Evolutionary conservation across 495 filamentous ascomycete species (phyloP).

Genomic region (Lindgomyces ingoldianus): DNA sequence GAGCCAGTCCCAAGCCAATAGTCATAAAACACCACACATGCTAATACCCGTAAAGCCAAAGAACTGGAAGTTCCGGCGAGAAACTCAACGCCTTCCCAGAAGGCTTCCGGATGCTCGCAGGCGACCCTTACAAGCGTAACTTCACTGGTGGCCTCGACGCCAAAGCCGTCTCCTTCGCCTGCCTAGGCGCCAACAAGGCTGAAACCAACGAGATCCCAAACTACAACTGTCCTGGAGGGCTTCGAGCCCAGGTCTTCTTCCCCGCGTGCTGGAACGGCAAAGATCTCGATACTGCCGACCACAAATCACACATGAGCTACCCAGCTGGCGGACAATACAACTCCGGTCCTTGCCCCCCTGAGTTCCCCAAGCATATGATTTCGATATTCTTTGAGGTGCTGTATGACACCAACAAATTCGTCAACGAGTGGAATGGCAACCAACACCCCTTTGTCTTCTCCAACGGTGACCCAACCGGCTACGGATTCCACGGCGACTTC

Average conservation of each 20-base stretch:
- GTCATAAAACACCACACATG: constrained; percentile 29
- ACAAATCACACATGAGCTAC: constrained; percentile 61
- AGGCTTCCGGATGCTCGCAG: constrained; percentile 74
- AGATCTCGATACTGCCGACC: constrained; percentile 51
- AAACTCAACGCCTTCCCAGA: constrained; percentile 66
- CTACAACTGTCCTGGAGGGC: constrained; percentile 60
- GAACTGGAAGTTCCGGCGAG: constrained; percentile 56
- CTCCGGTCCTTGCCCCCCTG: constrained; percentile 52
- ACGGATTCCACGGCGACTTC: constrained; percentile 68
- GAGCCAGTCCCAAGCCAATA: constrained; percentile 29
- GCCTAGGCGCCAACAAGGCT: constrained; percentile 52
- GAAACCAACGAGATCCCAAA: constrained; percentile 57
- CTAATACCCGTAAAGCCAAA: constrained; percentile 54
- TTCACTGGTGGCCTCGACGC: constrained; percentile 48
- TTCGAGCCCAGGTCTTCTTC: constrained; percentile 64
- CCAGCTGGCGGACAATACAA: constrained; percentile 52
- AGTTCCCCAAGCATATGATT: constrained; percentile 62
- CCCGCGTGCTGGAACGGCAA: constrained; percentile 53
- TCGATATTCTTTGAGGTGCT: constrained; percentile 71
- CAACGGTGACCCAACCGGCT: constrained; percentile 53
- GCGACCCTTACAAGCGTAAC: constrained; percentile 57
- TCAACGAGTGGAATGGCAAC: constrained; percentile 56
- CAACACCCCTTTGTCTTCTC: constrained; percentile 67
- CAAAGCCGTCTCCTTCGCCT: constrained; percentile 58
- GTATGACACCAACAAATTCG: constrained; percentile 60